Base-by-base conservation (phyloP, 345 rosid genomes). In the Aegle marmelos region DNA sequence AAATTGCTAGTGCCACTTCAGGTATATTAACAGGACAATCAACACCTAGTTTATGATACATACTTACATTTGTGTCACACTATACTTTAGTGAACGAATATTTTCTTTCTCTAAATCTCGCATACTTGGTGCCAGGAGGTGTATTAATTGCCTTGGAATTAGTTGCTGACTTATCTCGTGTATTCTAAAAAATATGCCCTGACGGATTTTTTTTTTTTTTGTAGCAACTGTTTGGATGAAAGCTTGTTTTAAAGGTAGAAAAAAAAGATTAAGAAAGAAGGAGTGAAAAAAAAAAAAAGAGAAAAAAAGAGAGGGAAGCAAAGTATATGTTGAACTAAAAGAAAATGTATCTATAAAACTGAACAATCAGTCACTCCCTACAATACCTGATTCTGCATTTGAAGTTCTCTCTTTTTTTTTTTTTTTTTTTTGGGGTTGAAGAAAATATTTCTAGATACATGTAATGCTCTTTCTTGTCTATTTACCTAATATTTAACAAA, bases 131-230 rank as follows among this genome's bases (percentile, higher is more conserved):
- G 70, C 81, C 68, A 94, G 99, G 91, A 92, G 99, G 99, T 57
- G 99, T 98, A 33, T 87, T 94, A 86, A 97, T 98, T 73, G 98
- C 98, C 74, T 87, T 97, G 85, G 99, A 98, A 56, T 96, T 98
- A 60, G 99, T 96, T 83, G 98, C 99, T 63, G 99, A 96, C 81
- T 96, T 98, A 37, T 96, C 99, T 71, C 98, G 94, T 95, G 99
- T 91, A 83, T 70, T 76, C 30, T 66, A 61, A 61, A 11, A 56
- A 39, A 30, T 9, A 33, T 73, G 60, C 60, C 74, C 48, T 71
- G 33, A 33, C 22, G 67, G 60, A 21, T 60, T 77, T 59, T 72
- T 70, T 63, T 28, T 41, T 11, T 41, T 41, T 41, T 11, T 41
- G 50, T 0, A 10, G 50, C 11, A 41, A 16, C 50, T 41, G 1